These are phyloP conservation scores for Infundibulicybe gibba DNA, from an alignment of 768 basidiomycete species.

Conservation along the genomic window DNA sequence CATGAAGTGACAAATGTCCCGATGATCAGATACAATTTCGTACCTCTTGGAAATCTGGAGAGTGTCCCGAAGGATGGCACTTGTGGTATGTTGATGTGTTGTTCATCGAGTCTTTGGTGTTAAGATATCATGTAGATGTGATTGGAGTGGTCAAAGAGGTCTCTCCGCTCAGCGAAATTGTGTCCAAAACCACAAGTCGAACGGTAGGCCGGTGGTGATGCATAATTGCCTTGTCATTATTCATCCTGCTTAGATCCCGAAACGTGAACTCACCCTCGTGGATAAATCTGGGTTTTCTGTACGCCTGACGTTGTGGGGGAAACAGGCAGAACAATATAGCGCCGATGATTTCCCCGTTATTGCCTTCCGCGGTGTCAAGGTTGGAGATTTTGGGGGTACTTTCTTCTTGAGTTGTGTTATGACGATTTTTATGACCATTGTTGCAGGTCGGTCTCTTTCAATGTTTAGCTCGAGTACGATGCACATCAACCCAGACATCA, in stretches of 20 bases:
- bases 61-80: slow-evolving; percentile 73
- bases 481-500: slow-evolving; percentile 87
- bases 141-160: slow-evolving; percentile 84
- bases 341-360: slow-evolving; percentile 63
- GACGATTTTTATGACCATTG: slow-evolving; percentile 6
- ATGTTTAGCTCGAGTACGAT: slow-evolving; percentile 80
- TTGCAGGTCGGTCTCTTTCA: slow-evolving; percentile 75
- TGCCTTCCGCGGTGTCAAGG: slow-evolving; percentile 92
- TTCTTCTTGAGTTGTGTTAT: slow-evolving; percentile 1
- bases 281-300: slow-evolving; percentile 78
- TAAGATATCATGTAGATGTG: slow-evolving; percentile 57
- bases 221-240: slow-evolving; percentile 2
- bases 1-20: slow-evolving; percentile 76
- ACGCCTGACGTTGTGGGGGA: slow-evolving; percentile 93
- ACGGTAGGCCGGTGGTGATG: slow-evolving; percentile 35
- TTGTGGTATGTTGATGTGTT: slow-evolving; percentile 58
- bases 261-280: slow-evolving; percentile 87
- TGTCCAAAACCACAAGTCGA: slow-evolving; percentile 69
- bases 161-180: slow-evolving; percentile 64
- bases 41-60: slow-evolving; percentile 58
- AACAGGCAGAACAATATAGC: slow-evolving; percentile 83
- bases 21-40: slow-evolving; percentile 80
- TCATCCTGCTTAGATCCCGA: slow-evolving; percentile 54
- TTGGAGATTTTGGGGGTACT: slow-evolving; percentile 86
- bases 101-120: not conserved